phyloP scores from a whole-genome alignment of 305 asterid species.

The Fraxinus platypoda region DNA sequence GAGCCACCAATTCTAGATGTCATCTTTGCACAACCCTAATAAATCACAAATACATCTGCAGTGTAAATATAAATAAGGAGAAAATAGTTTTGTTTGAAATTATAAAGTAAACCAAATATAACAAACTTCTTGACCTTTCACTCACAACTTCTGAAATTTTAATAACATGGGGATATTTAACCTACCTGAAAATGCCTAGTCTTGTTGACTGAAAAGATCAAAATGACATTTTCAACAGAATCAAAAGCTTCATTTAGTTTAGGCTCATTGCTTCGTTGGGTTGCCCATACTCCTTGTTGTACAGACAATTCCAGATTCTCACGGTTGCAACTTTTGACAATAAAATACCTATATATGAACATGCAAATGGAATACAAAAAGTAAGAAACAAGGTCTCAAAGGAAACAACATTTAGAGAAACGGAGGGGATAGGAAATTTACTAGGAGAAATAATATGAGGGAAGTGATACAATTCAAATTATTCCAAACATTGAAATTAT shows the following conservation, averaged over 20 bases:
- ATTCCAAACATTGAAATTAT: not conserved
- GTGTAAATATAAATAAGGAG: not conserved
- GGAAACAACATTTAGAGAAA: slow-evolving; percentile 8
- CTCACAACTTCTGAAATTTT: not conserved
- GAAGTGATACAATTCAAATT: not conserved
- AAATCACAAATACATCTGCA: slow-evolving; percentile 31
- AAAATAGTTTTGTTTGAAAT: slow-evolving; percentile 13
- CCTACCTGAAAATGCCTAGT: slow-evolving; percentile 92
- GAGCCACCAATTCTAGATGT: slow-evolving; percentile 80
- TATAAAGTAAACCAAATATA: slow-evolving; percentile 1
- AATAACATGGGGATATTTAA: slow-evolving; percentile 17
- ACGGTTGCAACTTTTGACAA: slow-evolving; percentile 95
- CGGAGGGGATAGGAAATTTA: not conserved
- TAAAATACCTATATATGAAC: slow-evolving; percentile 73
- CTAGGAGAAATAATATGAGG: not conserved
- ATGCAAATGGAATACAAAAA: slow-evolving; percentile 30
- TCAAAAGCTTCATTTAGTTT: slow-evolving; percentile 98
- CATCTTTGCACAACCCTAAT: slow-evolving; percentile 94
- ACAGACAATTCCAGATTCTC: slow-evolving; percentile 98
- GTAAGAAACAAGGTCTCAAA: slow-evolving; percentile 22
- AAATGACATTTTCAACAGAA: slow-evolving; percentile 85
- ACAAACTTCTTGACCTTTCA: slow-evolving; percentile 6
- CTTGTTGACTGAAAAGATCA: slow-evolving; percentile 89
- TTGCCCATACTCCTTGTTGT: slow-evolving; percentile 98
- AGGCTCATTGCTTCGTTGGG: slow-evolving; percentile 96